These are phyloP conservation scores for Hondaea fermentalgiana DNA, from an alignment of 108 stramenopile species.

Conservation along the genomic window DNA sequence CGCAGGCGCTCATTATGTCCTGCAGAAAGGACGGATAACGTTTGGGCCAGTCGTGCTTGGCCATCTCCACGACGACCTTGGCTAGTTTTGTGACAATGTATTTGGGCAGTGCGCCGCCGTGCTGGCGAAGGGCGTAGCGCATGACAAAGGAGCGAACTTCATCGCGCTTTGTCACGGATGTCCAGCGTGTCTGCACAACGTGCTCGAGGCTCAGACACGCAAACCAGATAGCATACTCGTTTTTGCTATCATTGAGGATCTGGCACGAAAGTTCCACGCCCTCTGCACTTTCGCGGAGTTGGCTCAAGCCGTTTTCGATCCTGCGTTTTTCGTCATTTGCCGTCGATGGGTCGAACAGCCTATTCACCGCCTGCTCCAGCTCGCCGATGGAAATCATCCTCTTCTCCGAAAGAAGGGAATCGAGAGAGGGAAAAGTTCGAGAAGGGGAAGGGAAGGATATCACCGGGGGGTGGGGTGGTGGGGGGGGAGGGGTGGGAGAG, in stretches of 20 bases:
- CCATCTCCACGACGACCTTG: slow-evolving; percentile 4
- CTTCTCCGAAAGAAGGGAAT: too few species aligned
- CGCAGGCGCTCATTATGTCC: background rate
- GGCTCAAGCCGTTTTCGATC: background rate
- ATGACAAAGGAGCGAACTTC: background rate
- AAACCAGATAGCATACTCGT: background rate
- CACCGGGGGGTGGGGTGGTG: too few species aligned
- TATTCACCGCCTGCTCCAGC: background rate
- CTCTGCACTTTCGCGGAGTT: background rate
- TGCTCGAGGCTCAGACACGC: background rate
- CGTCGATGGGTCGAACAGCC: background rate
- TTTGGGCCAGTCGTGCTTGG: slow-evolving; percentile 12
- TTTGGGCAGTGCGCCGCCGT: background rate
- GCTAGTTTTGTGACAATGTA: background rate
- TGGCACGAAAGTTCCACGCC: background rate
- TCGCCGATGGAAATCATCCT: background rate
- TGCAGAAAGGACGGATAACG: background rate
- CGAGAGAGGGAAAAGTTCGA: too few species aligned
- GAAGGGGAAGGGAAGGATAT: too few species aligned
- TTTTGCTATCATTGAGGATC: background rate
- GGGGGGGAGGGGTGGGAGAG: too few species aligned
- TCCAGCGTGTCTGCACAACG: background rate
- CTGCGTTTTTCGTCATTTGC: background rate
- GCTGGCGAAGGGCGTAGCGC: background rate
- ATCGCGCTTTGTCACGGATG: background rate